Conservation (phyloP, 768 basidiomycete genomes). For the Leccinum incarnatum region DNA sequence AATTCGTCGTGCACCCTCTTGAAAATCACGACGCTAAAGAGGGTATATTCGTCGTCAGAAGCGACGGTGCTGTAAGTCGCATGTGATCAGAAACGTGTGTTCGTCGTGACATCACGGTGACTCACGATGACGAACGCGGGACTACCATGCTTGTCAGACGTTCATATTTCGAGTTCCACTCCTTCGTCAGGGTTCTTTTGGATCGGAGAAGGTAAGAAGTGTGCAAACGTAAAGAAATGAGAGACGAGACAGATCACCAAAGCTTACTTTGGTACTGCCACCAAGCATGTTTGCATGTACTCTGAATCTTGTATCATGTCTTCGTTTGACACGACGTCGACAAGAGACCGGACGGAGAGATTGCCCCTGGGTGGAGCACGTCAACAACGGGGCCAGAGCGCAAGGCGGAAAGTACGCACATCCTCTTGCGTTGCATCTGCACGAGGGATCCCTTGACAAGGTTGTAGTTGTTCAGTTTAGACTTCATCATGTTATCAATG, state of each 20-base stretch:
- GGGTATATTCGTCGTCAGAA: constrained; percentile 84
- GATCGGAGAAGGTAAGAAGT: constrained; percentile 17
- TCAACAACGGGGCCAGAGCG: constrained; percentile 7
- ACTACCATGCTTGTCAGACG: constrained; percentile 86
- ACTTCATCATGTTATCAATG: constrained; percentile 92
- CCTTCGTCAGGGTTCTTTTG: constrained; percentile 71
- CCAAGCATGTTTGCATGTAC: constrained; percentile 87
- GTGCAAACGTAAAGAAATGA: constrained; percentile 5
- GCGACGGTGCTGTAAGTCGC: constrained; percentile 55
- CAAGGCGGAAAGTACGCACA: constrained; percentile 45
- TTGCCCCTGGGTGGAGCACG: constrained; percentile 64
- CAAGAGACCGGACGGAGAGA: constrained; percentile 85
- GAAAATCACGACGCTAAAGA: constrained; percentile 88
- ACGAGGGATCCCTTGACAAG: constrained; percentile 89
- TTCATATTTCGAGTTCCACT: constrained; percentile 91
- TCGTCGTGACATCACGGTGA: constrained; percentile 15
- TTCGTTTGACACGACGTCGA: constrained; percentile 77
- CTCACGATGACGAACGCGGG: constrained; percentile 84
- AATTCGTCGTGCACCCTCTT: constrained; percentile 90
- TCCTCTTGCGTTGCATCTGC: constrained; percentile 93
- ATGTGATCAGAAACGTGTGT: constrained; percentile 22
- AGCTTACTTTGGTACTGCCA: constrained; percentile 90
- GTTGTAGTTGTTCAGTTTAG: constrained; percentile 89
- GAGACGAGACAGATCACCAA: constrained; percentile 6
- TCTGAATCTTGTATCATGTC: constrained; percentile 89